Percentiles rank a stretch among this genome's conserved stretches.
phyloP scores from a whole-genome alignment of 371 early-diverging fungal genomes.

The Lichtheimia corymbifera region DNA sequence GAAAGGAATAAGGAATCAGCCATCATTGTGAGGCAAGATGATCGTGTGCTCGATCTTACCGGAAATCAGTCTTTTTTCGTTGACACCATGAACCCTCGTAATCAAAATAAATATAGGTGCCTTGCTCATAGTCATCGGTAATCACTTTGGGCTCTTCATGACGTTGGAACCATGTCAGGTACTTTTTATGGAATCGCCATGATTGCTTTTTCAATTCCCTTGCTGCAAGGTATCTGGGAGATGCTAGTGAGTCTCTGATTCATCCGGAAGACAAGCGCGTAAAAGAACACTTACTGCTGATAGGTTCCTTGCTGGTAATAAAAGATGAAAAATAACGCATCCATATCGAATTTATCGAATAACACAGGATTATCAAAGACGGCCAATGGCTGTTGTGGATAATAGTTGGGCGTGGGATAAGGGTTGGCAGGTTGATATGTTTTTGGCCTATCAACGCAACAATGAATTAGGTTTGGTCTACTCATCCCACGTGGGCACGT shows the following conservation, averaged over 20 bases:
- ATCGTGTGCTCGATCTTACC: conserved; percentile 33
- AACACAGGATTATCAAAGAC: conserved; percentile 81
- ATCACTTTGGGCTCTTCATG: conserved; percentile 97
- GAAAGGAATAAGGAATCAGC: not conserved
- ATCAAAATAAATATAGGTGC: conserved; percentile 99
- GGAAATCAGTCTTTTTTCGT: conserved; percentile 95
- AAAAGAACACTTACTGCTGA: conserved; percentile 78
- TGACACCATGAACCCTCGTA: conserved; percentile 98
- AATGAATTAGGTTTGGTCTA: not conserved
- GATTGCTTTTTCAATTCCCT: conserved; percentile 95
- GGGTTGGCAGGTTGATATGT: conserved; percentile 77
- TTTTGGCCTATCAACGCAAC: conserved; percentile 49
- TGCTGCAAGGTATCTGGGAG: conserved; percentile 86
- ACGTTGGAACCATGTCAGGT: conserved; percentile 99
- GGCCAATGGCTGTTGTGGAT: conserved; percentile 85
- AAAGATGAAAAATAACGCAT: conserved; percentile 98
- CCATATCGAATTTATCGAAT: conserved; percentile 93
- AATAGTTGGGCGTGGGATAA: conserved; percentile 83
- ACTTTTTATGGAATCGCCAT: conserved; percentile 99
- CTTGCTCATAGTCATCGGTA: conserved; percentile 98
- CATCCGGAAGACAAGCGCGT: not conserved
- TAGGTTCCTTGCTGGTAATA: conserved; percentile 97
- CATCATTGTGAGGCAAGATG: not conserved
- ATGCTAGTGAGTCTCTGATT: too few relatives aligned
- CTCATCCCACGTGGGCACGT: too few relatives aligned